Percentiles rank a stretch among this genome's conserved stretches.
Conservation (phyloP, 2,329 filamentous ascomycete species). For the Fusarium sp. region DNA sequence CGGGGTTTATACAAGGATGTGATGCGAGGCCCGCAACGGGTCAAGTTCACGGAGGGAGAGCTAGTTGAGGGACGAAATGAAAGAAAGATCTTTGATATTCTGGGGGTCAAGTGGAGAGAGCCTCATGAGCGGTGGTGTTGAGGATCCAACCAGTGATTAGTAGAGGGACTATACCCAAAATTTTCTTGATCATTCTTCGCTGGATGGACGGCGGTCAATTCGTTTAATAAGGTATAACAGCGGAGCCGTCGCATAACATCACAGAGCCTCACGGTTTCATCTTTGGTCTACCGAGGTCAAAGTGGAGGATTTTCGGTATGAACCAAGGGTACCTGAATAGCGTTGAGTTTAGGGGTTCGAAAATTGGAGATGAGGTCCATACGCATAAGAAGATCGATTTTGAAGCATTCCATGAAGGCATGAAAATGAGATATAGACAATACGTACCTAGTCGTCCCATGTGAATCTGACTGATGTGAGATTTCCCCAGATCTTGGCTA, state of each 20-base stretch:
- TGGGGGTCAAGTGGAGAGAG: slow-evolving; percentile 87
- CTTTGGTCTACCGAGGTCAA: slow-evolving; percentile 34
- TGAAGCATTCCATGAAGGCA: background rate
- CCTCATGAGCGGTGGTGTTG: slow-evolving; percentile 81
- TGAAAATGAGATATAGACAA: background rate
- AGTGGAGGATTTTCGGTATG: slow-evolving; percentile 23
- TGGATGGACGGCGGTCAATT: background rate
- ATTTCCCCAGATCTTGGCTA: slow-evolving; percentile 36
- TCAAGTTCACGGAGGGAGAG: slow-evolving; percentile 72
- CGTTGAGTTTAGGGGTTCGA: slow-evolving; percentile 18
- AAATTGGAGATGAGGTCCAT: slow-evolving; percentile 3
- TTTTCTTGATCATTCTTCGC: background rate
- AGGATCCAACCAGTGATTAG: slow-evolving; percentile 23
- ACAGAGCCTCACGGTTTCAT: slow-evolving; percentile 19
- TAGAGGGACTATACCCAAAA: background rate
- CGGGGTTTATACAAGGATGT: slow-evolving; percentile 79
- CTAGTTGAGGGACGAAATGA: slow-evolving; percentile 81
- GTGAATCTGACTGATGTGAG: slow-evolving; percentile 15
- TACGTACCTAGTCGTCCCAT: slow-evolving; percentile 1
- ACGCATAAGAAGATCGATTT: background rate
- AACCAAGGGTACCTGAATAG: slow-evolving; percentile 17
- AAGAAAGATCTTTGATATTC: slow-evolving; percentile 79
- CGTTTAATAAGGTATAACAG: background rate
- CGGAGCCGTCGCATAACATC: background rate
- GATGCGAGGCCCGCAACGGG: slow-evolving; percentile 64